Conservation (phyloP, 2,329 filamentous ascomycete genomes). For the Aspergillus aculeatinus region DNA sequence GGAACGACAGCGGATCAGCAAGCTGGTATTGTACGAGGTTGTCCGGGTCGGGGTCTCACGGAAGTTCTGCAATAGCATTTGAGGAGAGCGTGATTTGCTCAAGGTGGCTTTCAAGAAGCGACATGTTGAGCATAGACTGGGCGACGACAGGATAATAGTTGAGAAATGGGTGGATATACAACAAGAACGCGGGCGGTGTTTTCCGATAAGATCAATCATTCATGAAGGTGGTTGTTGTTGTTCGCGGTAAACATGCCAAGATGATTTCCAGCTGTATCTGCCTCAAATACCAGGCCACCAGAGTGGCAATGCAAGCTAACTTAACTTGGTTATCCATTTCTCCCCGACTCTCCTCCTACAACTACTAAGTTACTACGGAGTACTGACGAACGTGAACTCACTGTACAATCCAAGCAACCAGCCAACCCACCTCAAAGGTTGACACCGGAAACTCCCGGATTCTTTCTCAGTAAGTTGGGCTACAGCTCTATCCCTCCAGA, state of each 20-base stretch:
- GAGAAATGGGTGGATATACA: background rate
- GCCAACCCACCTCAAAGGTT: background rate
- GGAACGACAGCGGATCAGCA: background rate
- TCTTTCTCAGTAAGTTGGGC: background rate
- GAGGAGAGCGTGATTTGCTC: slow-evolving; percentile 77
- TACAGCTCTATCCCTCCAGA: background rate
- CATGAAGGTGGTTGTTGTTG: background rate
- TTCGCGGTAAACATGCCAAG: slow-evolving; percentile 7
- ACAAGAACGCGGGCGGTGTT: background rate
- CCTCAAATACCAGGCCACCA: slow-evolving; percentile 7
- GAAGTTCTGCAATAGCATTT: slow-evolving; percentile 70
- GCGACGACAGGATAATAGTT: background rate
- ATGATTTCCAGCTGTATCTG: slow-evolving; percentile 3
- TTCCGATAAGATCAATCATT: background rate
- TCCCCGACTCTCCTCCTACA: background rate
- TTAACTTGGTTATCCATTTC: background rate
- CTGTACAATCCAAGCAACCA: background rate
- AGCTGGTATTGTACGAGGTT: background rate
- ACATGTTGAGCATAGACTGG: slow-evolving; percentile 50
- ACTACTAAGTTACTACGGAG: no score
- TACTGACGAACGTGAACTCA: no score
- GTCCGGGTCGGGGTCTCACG: slow-evolving; percentile 51
- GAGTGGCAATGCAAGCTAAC: slow-evolving; percentile 6
- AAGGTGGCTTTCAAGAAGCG: slow-evolving; percentile 67
- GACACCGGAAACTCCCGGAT: background rate